Evolutionary conservation across 179 eudicot species (phyloP), one percentile per base, ranked within the genome.

Genomic region (Patellifolia procumbens): DNA sequence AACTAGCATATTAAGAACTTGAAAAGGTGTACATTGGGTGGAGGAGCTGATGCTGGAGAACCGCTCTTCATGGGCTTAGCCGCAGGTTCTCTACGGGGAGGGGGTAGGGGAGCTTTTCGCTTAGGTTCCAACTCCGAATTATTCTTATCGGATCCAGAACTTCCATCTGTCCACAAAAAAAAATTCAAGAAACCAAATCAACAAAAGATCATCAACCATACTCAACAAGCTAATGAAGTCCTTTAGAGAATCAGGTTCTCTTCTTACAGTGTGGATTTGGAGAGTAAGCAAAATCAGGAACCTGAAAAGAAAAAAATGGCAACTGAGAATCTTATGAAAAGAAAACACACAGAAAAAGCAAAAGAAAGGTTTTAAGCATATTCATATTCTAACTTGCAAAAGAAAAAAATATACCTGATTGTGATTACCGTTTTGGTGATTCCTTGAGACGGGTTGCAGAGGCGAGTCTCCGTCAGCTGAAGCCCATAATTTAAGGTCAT

Each of bases 401-500:
- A 75, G 77, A 72, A 66, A 71, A 59, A 22, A 31, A 74, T 59
- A 63, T 59, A 79, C 98, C 97, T 94, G 95, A 77, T 83, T 86
- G 82, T 88, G 88, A 79, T 81, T 81, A 77, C 88, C 89, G 68
- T 88, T 91, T 72, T 85, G 93, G 53, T 83, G 86, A 84, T 78
- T 88, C 85, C 68, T 91, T n/a, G 81, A 79, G 65, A 83, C 70
- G 75, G 63, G 77, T 76, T 83, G 89, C 73, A 80, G 88, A 42
- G 99, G 99, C 39, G 97, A 95, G 83, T 95, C 97, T 78, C 85
- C 97, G 70, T 91, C 94, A 65, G 84, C 97, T 85, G 88, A 76
- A 79, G 75, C 75, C 80, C 73, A 80, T 71, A 69, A 53, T 69
- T 78, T 39, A 13, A 32, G 43, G 26, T 65, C 71, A 73, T 70